These are phyloP conservation scores for Chlorophyllum brunneum DNA, from an alignment of 768 basidiomycete species.

Conservation along the genomic window DNA sequence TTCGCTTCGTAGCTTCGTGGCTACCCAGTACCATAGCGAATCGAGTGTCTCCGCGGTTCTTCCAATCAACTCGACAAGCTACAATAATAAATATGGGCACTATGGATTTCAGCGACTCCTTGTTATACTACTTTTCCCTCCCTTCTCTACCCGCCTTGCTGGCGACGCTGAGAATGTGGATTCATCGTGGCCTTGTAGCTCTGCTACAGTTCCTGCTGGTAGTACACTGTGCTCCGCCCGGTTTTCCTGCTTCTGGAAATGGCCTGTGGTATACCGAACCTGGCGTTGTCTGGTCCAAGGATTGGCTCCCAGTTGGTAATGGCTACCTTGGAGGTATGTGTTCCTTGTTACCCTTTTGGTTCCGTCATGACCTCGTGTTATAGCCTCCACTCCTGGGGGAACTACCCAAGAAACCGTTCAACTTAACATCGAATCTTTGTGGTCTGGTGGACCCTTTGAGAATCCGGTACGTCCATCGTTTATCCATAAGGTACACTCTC, in stretches of 20 bases:
- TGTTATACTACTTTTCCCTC: not conserved
- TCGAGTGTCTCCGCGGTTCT: conserved; percentile 1
- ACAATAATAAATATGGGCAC: conserved; percentile 1
- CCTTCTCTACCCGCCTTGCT: conserved; percentile 6
- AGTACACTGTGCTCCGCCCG: conserved; percentile 25
- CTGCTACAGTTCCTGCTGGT: conserved; percentile 18
- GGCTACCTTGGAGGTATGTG: conserved; percentile 60
- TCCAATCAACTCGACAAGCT: not conserved
- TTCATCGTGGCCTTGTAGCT: conserved; percentile 20
- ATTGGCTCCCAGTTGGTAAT: conserved; percentile 71
- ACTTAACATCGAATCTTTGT: conserved; percentile 73
- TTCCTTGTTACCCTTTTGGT: not conserved
- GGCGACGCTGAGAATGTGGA: conserved; percentile 20
- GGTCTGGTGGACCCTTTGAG: conserved; percentile 71
- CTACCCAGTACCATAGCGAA: conserved; percentile 2
- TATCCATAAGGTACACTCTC: not conserved
- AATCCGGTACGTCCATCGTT: conserved; percentile 46
- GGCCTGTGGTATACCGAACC: conserved; percentile 65
- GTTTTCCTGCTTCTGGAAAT: conserved; percentile 72
- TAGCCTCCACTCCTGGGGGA: conserved; percentile 67
- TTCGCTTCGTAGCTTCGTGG: not conserved
- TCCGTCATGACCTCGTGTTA: not conserved
- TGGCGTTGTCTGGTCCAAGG: conserved; percentile 50
- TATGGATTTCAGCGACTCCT: conserved; percentile 1
- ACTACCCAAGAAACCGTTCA: conserved; percentile 56